Percentiles rank a stretch among this genome's conserved stretches.
Evolutionary conservation across 257 asterid species (phyloP).

Genomic region (Solanum commersonii): DNA sequence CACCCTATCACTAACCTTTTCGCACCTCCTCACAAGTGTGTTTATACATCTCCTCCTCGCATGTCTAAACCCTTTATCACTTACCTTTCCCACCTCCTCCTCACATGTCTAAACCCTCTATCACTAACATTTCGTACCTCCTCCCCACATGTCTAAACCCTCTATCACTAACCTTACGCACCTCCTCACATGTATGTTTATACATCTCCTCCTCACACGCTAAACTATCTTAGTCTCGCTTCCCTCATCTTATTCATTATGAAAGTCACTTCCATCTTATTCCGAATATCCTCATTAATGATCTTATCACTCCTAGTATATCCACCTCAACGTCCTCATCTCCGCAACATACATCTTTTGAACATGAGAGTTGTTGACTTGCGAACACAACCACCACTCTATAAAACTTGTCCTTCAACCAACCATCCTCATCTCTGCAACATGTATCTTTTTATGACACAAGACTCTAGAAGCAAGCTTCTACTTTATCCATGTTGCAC

Average conservation of each 20-base stretch:
- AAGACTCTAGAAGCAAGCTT: neutral
- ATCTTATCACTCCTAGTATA: neutral
- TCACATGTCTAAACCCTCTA: too few relatives aligned
- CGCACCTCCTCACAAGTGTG: neutral
- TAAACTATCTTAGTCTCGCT: neutral
- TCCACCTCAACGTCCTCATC: neutral
- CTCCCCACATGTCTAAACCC: too few relatives aligned
- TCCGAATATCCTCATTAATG: neutral
- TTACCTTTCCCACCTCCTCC: rapidly evolving
- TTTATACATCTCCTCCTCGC: too few relatives aligned
- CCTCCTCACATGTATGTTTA: neutral
- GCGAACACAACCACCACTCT: too few relatives aligned
- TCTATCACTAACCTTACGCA: neutral
- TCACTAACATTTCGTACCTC: too few relatives aligned
- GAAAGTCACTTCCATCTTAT: too few relatives aligned
- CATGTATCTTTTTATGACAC: neutral
- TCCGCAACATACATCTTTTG: neutral
- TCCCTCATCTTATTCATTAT: neutral
- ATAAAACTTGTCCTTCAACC: too few relatives aligned
- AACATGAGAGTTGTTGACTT: too few relatives aligned
- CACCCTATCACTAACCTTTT: neutral
- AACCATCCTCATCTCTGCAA: too few relatives aligned
- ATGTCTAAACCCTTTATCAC: too few relatives aligned
- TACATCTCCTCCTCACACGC: too few relatives aligned
- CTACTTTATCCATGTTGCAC: neutral